Evolutionary conservation across 2,329 filamentous ascomycete genomes (phyloP).

Genomic region (Calonectria leucothoes): DNA sequence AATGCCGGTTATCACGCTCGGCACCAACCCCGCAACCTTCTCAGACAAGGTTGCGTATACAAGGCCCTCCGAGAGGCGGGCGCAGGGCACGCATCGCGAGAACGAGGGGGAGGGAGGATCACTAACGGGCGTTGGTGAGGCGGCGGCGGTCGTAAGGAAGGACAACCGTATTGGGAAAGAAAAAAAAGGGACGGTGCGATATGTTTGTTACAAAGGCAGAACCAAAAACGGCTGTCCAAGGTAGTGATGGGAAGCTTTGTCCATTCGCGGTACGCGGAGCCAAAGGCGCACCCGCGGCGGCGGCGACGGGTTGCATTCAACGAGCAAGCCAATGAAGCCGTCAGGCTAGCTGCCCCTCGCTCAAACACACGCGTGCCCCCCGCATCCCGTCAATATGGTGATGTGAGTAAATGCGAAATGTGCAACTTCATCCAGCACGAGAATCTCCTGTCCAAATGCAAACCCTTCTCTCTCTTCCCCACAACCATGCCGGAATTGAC

Average conservation of each 20-base stretch:
- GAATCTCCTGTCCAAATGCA: slow-evolving; percentile 82
- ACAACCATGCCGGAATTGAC: slow-evolving; percentile 77
- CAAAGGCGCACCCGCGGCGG: background rate
- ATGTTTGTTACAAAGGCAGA: too few species aligned
- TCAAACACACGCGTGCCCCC: too few species aligned
- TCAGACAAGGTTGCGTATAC: background rate
- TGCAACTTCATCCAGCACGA: slow-evolving; percentile 48
- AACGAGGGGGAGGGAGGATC: too few species aligned
- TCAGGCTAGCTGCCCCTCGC: too few species aligned
- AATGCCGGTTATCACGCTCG: background rate
- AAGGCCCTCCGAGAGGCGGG: background rate
- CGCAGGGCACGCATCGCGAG: too few species aligned
- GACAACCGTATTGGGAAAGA: too few species aligned
- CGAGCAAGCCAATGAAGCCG: background rate
- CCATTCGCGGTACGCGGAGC: background rate
- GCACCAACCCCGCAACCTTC: background rate
- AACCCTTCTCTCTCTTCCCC: slow-evolving; percentile 67
- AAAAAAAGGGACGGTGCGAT: too few species aligned
- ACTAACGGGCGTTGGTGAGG: too few species aligned
- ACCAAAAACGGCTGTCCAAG: too few species aligned
- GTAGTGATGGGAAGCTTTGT: too few species aligned
- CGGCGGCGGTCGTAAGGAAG: too few species aligned
- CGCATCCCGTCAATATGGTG: slow-evolving; percentile 18
- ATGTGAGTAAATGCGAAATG: slow-evolving; percentile 14
- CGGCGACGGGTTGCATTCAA: too few species aligned